Conservation (phyloP, 2,329 filamentous ascomycete genomes). For the Colletotrichum musae region DNA sequence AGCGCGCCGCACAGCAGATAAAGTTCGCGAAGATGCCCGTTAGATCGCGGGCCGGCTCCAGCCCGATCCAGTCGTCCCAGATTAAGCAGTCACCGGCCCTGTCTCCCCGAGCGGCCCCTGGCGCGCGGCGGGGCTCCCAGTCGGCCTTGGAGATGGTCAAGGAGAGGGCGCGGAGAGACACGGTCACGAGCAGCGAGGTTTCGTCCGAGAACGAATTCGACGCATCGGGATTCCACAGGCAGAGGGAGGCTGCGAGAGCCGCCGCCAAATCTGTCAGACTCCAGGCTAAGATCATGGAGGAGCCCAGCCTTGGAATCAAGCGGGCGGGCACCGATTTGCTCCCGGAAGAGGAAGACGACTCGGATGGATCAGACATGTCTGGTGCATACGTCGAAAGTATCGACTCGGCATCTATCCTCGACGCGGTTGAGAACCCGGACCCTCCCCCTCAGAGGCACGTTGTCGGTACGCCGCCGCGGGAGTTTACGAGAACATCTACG, state of each 20-base stretch:
- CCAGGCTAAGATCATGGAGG: constrained; percentile 68
- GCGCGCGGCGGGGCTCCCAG: constrained; percentile 76
- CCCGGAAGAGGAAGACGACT: constrained; percentile 72
- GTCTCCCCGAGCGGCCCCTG: constrained; percentile 63
- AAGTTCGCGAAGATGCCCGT: constrained; percentile 97
- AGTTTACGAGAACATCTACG: constrained; percentile 74
- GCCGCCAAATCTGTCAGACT: constrained; percentile 68
- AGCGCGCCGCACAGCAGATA: constrained; percentile 86
- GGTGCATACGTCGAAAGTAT: constrained; percentile 77
- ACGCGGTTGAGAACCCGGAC: constrained; percentile 72
- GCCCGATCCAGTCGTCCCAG: constrained; percentile 81
- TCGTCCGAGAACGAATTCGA: constrained; percentile 88
- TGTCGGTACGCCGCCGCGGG: constrained; percentile 74
- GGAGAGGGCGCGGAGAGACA: constrained; percentile 79
- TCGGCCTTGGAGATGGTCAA: constrained; percentile 79
- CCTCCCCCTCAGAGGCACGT: constrained; percentile 69
- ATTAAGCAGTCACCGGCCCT: constrained; percentile 67
- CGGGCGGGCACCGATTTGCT: constrained; percentile 66
- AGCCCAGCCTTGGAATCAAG: constrained; percentile 58
- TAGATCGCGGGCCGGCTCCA: constrained; percentile 87
- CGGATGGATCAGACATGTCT: constrained; percentile 73
- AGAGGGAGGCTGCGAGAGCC: constrained; percentile 72
- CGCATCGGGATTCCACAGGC: constrained; percentile 74
- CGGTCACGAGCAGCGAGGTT: constrained; percentile 85
- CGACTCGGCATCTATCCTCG: constrained; percentile 80